Conservation (phyloP, 2,329 filamentous ascomycete genomes). For the Teratosphaeria gauchensis region DNA sequence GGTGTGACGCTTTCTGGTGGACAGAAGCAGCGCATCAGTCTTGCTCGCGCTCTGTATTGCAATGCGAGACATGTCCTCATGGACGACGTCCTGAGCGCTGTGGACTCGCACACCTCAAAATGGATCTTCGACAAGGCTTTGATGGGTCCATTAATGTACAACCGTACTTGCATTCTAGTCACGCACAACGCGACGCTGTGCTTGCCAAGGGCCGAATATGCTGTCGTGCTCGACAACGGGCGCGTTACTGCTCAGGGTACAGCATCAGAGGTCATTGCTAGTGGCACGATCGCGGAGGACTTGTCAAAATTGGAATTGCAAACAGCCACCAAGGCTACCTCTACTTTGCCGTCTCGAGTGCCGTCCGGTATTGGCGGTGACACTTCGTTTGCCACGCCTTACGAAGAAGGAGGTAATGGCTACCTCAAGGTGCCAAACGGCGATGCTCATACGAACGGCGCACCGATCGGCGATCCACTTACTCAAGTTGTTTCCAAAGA, state of each 20-base stretch:
- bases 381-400: slow-evolving; percentile 22
- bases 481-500: slow-evolving; percentile 36
- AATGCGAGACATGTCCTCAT: slow-evolving; percentile 83
- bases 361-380: slow-evolving; percentile 64
- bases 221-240: slow-evolving; percentile 82
- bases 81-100: slow-evolving; percentile 91
- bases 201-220: slow-evolving; percentile 67
- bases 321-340: slow-evolving; percentile 53
- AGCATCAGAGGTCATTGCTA: slow-evolving; percentile 66
- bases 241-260: slow-evolving; percentile 67
- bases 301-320: slow-evolving; percentile 54
- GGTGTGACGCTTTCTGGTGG: slow-evolving; percentile 93
- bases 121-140: slow-evolving; percentile 97
- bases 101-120: slow-evolving; percentile 94
- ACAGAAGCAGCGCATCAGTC: slow-evolving; percentile 93
- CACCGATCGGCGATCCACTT: slow-evolving; percentile 34
- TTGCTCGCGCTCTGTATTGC: slow-evolving; percentile 95
- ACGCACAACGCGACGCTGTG: slow-evolving; percentile 92
- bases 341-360: slow-evolving; percentile 65
- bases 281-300: slow-evolving; percentile 84
- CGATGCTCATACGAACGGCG: slow-evolving; percentile 22
- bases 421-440: slow-evolving; percentile 38
- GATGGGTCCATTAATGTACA: slow-evolving; percentile 75
- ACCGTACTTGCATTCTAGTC: slow-evolving; percentile 86
- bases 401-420: slow-evolving; percentile 23